A percentile compares a stretch with the other conserved stretches of the same genome.
Conservation (phyloP, 768 basidiomycete genomes). For the Mycena olivaceomarginata region DNA sequence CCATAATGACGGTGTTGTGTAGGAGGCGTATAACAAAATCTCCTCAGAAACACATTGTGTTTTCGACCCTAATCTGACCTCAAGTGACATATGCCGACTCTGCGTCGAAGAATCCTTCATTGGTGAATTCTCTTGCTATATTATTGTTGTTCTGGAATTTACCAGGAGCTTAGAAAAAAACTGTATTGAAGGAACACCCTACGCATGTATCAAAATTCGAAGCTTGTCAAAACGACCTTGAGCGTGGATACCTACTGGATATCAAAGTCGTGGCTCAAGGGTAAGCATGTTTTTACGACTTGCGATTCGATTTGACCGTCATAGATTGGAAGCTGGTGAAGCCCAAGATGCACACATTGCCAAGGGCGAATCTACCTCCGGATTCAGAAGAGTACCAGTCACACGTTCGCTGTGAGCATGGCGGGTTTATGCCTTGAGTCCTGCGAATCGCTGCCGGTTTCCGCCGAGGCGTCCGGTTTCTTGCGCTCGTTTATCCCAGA, state of each 20-base stretch:
- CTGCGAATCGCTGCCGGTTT: constrained; percentile 78
- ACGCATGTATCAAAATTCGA: constrained; percentile 77
- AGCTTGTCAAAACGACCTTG: constrained; percentile 64
- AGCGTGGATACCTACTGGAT: constrained; percentile 77
- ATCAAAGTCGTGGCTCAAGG: constrained; percentile 88
- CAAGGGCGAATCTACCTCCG: constrained; percentile 82
- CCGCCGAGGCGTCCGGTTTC: constrained; percentile 74
- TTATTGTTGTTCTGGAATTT: constrained; percentile 18
- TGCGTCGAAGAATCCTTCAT: constrained; percentile 77
- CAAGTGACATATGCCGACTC: constrained; percentile 73
- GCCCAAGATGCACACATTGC: constrained; percentile 85
- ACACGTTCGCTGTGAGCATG: constrained; percentile 87
- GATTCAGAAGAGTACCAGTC: constrained; percentile 71
- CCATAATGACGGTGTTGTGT: constrained; percentile 6
- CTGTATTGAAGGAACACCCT: constrained; percentile 83
- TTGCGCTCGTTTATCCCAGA: constrained; percentile 76
- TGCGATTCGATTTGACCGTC: constrained; percentile 5
- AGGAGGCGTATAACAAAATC: constrained; percentile 70
- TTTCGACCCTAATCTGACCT: constrained; percentile 68
- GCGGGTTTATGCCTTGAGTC: constrained; percentile 71
- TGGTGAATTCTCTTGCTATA: constrained; percentile 61
- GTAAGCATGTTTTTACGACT: constrained; percentile 57
- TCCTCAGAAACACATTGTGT: constrained; percentile 64
- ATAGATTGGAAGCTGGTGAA: constrained; percentile 85
- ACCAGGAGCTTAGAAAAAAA: constrained; percentile 70